phyloP scores from a whole-genome alignment of 371 early-diverging fungal genomes.

The Mortierella sp. region DNA sequence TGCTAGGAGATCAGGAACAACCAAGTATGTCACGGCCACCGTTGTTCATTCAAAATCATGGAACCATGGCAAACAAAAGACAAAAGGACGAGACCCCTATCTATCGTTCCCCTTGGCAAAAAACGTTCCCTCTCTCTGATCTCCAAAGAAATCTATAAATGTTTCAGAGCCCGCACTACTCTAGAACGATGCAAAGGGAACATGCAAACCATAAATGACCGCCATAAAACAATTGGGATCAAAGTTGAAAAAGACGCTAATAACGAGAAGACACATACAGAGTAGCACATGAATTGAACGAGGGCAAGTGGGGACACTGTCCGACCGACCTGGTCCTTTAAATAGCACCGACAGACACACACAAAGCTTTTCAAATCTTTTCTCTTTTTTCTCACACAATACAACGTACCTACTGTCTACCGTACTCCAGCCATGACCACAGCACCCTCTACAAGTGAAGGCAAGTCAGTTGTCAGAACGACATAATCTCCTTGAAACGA shows the following conservation, averaged over 20 bases:
- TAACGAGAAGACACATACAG: no score
- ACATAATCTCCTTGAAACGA: background rate
- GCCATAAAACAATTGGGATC: background rate
- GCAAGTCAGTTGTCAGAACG: background rate
- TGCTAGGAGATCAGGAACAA: no score
- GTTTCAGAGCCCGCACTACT: slow-evolving; percentile 11
- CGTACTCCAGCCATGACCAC: background rate
- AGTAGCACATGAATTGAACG: no score
- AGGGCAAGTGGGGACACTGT: no score
- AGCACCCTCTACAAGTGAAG: background rate
- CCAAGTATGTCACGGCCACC: no score
- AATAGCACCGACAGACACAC: background rate
- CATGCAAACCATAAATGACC: background rate
- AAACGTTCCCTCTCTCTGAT: background rate
- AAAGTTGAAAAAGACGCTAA: no score
- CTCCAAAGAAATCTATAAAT: background rate
- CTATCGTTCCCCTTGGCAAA: background rate
- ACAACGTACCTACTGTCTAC: no score
- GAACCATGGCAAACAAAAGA: no score
- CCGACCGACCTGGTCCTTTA: no score
- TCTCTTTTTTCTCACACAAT: no score
- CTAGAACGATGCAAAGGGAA: background rate
- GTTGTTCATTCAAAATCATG: no score
- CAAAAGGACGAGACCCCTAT: background rate
- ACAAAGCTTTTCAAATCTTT: background rate